These are phyloP conservation scores for Pharus latifolius DNA, from an alignment of 176 grass and related monocot genomes.

Conservation along the genomic window DNA sequence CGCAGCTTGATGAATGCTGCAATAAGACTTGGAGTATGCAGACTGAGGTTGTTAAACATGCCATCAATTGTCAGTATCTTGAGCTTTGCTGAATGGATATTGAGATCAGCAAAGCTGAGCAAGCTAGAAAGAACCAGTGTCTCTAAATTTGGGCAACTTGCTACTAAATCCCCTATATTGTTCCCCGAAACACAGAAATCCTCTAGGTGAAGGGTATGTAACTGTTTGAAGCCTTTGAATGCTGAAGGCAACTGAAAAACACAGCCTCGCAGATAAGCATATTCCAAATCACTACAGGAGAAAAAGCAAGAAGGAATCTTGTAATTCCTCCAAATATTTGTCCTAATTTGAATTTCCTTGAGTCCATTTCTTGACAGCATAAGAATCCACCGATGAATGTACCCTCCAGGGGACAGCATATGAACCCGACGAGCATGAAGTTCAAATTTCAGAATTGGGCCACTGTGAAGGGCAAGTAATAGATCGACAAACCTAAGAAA, in stretches of 20 bases:
- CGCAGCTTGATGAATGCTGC: neutral
- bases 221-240: conserved; percentile 25
- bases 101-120: conserved; percentile 3
- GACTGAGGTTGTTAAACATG: conserved; percentile 18
- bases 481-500: conserved; percentile 1
- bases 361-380: conserved; percentile 51
- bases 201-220: conserved; percentile 22
- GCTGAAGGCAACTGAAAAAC: neutral
- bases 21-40: conserved; percentile 22
- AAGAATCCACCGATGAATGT: conserved; percentile 30
- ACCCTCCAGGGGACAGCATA: conserved; percentile 6
- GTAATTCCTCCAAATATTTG: neutral
- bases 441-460: conserved; percentile 31
- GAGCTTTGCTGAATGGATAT: conserved; percentile 37
- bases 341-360: conserved; percentile 4
- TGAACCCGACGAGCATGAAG: neutral
- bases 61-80: conserved; percentile 18
- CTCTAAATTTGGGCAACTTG: conserved; percentile 23
- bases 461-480: conserved; percentile 24
- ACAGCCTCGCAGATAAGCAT: neutral
- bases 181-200: neutral
- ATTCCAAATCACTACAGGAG: conserved; percentile 15
- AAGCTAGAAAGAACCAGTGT: conserved; percentile 11
- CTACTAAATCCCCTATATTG: conserved; percentile 34
- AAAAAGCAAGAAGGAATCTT: conserved; percentile 30